Conservation (phyloP, 129 eudicot genomes). For the Centrapalus pauciflorus region DNA sequence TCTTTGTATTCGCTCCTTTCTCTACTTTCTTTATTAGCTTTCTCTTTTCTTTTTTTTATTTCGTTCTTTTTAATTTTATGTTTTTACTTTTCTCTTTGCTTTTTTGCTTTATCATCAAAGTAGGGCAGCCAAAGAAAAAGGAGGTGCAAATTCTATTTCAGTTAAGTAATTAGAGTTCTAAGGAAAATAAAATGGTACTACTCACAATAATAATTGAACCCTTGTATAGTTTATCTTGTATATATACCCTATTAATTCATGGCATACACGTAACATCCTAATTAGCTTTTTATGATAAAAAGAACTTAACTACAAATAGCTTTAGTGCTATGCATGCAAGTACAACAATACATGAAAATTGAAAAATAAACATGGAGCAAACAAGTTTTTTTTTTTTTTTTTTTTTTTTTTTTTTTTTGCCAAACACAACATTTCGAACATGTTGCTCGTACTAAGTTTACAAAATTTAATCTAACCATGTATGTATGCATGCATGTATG, state of each 20-base stretch:
- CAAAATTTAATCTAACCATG: too few species aligned
- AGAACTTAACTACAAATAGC: not conserved
- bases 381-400: too few species aligned
- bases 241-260: constrained; percentile 1
- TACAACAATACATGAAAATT: not conserved
- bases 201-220: constrained; percentile 1
- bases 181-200: not conserved
- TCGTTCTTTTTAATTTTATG: constrained; percentile 22
- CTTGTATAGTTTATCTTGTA: not conserved
- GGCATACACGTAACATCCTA: not conserved
- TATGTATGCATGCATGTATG: too few species aligned
- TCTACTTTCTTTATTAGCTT: constrained; percentile 55
- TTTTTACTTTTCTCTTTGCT: constrained; percentile 48
- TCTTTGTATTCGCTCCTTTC: constrained; percentile 41
- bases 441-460: too few species aligned
- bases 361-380: not conserved
- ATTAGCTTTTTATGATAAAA: not conserved
- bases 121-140: constrained; percentile 47
- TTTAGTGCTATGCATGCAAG: not conserved
- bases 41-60: constrained; percentile 27
- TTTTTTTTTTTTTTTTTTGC: too few species aligned
- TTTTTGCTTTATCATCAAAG: constrained; percentile 87
- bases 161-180: not conserved
- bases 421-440: too few species aligned
- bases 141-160: constrained; percentile 39